Evolutionary conservation across 1,284 basidiomycete genomes (phyloP).

Genomic region (Cutaneotrichosporon mucoides): DNA sequence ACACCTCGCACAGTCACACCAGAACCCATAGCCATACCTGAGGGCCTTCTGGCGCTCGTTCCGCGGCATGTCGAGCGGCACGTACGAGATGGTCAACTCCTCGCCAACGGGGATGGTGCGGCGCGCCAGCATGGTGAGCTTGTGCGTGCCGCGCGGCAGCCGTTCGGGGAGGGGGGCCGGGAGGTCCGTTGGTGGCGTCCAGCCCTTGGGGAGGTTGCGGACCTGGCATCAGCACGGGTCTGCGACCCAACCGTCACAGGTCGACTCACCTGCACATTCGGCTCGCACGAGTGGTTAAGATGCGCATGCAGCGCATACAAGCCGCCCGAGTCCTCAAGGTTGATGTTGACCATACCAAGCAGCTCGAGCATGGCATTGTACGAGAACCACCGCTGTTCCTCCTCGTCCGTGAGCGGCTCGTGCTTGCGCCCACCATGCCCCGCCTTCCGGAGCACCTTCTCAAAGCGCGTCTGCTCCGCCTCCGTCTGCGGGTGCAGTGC

Average conservation of each 20-base stretch:
- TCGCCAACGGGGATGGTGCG: slow-evolving; percentile 64
- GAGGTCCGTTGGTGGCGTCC: slow-evolving; percentile 59
- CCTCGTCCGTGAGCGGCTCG: slow-evolving; percentile 53
- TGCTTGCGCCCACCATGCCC: slow-evolving; percentile 52
- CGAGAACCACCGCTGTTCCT: slow-evolving; percentile 62
- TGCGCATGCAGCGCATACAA: slow-evolving; percentile 81
- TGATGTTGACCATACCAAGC: slow-evolving; percentile 78
- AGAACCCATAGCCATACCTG: slow-evolving; percentile 65
- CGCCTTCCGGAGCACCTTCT: slow-evolving; percentile 39
- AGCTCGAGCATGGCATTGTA: slow-evolving; percentile 68
- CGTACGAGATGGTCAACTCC: slow-evolving; percentile 69
- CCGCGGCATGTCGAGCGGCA: slow-evolving; percentile 61
- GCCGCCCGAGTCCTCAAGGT: slow-evolving; percentile 80
- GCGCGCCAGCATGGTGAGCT: slow-evolving; percentile 59
- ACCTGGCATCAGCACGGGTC: slow-evolving; percentile 23
- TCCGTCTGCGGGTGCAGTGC: slow-evolving; percentile 30
- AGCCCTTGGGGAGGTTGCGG: slow-evolving; percentile 39
- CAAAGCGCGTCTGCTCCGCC: not conserved
- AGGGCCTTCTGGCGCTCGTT: slow-evolving; percentile 59
- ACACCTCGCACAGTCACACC: slow-evolving; percentile 69
- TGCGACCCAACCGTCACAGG: not conserved
- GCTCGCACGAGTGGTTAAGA: slow-evolving; percentile 75
- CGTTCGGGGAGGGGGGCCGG: slow-evolving; percentile 55
- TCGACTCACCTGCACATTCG: slow-evolving; percentile 63
- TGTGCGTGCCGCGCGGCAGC: slow-evolving; percentile 36